phyloP scores from a whole-genome alignment of 1,139 yeast genomes.

The Protomyces pachydermus region DNA sequence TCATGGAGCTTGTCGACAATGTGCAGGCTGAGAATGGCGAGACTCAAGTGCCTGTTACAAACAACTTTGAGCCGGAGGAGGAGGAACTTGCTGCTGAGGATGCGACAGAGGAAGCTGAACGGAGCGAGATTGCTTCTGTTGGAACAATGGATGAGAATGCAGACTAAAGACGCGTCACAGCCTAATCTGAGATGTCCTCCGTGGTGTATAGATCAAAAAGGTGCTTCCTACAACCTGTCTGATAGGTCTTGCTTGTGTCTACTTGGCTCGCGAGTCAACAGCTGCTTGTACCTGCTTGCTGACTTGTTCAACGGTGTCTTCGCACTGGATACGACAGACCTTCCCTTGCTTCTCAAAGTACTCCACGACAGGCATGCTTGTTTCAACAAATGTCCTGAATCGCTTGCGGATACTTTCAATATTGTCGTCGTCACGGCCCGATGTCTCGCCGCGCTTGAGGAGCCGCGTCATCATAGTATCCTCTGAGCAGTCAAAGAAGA shows the following conservation, averaged over 20 bases:
- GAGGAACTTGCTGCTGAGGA: slow-evolving; percentile 31
- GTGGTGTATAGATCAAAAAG: neutral
- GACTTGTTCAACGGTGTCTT: slow-evolving; percentile 73
- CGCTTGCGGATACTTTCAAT: slow-evolving; percentile 84
- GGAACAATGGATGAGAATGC: slow-evolving; percentile 15
- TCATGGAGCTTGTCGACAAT: slow-evolving; percentile 36
- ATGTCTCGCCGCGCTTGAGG: slow-evolving; percentile 86
- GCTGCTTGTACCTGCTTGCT: slow-evolving; percentile 65
- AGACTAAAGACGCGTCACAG: neutral
- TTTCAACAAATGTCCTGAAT: slow-evolving; percentile 76
- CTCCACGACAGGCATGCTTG: slow-evolving; percentile 92
- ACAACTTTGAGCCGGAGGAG: slow-evolving; percentile 4
- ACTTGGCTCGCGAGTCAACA: slow-evolving; percentile 41
- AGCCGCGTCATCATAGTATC: slow-evolving; percentile 77
- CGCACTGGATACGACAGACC: slow-evolving; percentile 75
- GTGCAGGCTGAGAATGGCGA: slow-evolving; percentile 11
- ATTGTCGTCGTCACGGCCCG: slow-evolving; percentile 92
- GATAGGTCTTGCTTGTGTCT: neutral
- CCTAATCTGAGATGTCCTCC: neutral
- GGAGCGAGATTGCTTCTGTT: slow-evolving; percentile 7
- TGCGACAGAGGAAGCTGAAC: slow-evolving; percentile 8
- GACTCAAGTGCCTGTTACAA: neutral
- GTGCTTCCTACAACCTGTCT: neutral
- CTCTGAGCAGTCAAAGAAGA: slow-evolving; percentile 94
- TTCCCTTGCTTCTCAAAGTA: slow-evolving; percentile 68